These are phyloP conservation scores for Geosmithia morbida DNA, from an alignment of 2,329 filamentous ascomycete genomes.

Conservation along the genomic window DNA sequence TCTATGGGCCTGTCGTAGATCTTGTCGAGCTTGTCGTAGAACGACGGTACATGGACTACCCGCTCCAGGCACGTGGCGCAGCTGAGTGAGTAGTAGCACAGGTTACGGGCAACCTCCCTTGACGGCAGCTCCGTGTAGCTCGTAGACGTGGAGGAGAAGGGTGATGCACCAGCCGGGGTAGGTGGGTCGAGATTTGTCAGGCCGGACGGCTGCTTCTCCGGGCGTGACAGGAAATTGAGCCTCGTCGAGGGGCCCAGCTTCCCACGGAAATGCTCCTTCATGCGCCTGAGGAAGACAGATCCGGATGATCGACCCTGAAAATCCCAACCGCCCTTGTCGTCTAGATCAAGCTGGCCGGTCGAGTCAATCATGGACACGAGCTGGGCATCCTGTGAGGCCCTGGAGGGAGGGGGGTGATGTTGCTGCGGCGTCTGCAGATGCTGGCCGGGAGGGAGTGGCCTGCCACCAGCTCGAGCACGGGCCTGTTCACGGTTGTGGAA, in stretches of 20 bases:
- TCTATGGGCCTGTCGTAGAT: constrained; percentile 60
- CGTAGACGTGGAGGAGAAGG: constrained; percentile 35
- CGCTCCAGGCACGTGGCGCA: constrained; percentile 46
- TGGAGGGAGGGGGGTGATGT: background rate
- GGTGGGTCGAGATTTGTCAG: constrained; percentile 55
- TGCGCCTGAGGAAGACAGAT: constrained; percentile 70
- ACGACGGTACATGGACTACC: constrained; percentile 69
- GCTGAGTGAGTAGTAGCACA: constrained; percentile 41
- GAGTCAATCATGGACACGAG: constrained; percentile 92
- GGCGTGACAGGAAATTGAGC: constrained; percentile 40
- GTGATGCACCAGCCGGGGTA: constrained; percentile 46
- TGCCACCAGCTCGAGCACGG: constrained; percentile 27
- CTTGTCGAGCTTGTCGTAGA: constrained; percentile 61
- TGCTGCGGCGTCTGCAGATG: background rate
- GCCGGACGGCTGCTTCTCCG: constrained; percentile 31
- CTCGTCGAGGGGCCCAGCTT: constrained; percentile 52
- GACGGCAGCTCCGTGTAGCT: constrained; percentile 53
- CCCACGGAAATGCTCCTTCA: constrained; percentile 77
- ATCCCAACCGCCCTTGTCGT: constrained; percentile 85
- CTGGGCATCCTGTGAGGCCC: constrained; percentile 44
- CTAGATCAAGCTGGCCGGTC: constrained; percentile 79
- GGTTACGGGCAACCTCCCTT: constrained; percentile 34
- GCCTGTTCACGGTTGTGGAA: constrained; percentile 39
- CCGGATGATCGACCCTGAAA: constrained; percentile 92
- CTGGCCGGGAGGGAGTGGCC: constrained; percentile 16